phyloP scores from a whole-genome alignment of 2,329 filamentous ascomycete genomes.

The Triangularia verruculosa region DNA sequence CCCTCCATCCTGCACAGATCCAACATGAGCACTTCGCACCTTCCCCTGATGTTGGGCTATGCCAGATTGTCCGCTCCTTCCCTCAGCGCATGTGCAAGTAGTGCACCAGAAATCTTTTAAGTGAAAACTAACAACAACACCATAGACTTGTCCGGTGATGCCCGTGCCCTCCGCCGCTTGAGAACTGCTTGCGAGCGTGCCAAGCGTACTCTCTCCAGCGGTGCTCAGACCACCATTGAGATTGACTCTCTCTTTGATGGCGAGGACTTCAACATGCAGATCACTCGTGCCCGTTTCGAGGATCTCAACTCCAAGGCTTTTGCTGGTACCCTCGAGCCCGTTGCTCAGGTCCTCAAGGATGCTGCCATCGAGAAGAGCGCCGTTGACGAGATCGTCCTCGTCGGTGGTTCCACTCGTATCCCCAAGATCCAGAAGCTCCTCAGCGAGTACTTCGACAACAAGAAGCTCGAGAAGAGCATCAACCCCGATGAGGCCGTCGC shows the following conservation, averaged over 20 bases:
- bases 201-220: conserved; percentile 97
- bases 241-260: conserved; percentile 98
- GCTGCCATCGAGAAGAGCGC: conserved; percentile 80
- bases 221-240: conserved; percentile 95
- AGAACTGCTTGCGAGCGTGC: conserved; percentile 98
- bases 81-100: no score
- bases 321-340: conserved; percentile 87
- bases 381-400: conserved; percentile 97
- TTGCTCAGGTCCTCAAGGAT: conserved; percentile 96
- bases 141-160: conserved; percentile 73
- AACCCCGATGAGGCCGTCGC: conserved; percentile 99
- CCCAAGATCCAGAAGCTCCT: conserved; percentile 98
- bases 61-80: no score
- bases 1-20: no score
- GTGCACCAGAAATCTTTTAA: no score
- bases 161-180: conserved; percentile 92
- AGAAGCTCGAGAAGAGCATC: conserved; percentile 99
- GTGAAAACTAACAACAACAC: no score
- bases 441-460: conserved; percentile 98
- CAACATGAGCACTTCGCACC: no score
- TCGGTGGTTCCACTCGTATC: conserved; percentile 98
- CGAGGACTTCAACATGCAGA: conserved; percentile 94
- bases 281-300: conserved; percentile 98
- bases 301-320: conserved; percentile 97
- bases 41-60: no score